These are phyloP conservation scores for Xerocomus minutiporus DNA, from an alignment of 1,284 basidiomycete genomes.

Conservation along the genomic window DNA sequence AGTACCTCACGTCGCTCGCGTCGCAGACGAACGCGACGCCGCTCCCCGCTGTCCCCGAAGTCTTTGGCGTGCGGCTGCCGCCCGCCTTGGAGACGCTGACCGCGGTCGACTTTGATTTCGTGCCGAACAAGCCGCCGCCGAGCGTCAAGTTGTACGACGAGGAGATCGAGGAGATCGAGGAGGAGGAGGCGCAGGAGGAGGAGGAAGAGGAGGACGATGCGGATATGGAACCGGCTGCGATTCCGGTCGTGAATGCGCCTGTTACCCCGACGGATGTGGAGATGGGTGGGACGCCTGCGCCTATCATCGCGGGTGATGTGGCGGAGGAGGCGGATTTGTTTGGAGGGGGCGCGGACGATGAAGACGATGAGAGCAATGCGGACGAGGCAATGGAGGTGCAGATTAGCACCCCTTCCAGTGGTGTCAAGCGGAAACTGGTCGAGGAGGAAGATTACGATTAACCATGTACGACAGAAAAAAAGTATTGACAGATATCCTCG, in stretches of 20 bases:
- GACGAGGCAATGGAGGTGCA: slow-evolving; percentile 69
- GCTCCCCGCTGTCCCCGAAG: slow-evolving; percentile 89
- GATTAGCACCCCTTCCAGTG: slow-evolving; percentile 50
- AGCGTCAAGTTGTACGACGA: slow-evolving; percentile 71
- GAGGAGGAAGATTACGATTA: slow-evolving; percentile 84
- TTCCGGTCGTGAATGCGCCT: slow-evolving; percentile 33
- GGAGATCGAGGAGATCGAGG: slow-evolving; percentile 71
- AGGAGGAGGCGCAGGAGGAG: slow-evolving; percentile 47
- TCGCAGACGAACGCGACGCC: slow-evolving; percentile 87
- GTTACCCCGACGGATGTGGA: slow-evolving; percentile 61
- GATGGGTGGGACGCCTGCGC: slow-evolving; percentile 45
- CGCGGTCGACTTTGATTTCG: slow-evolving; percentile 87
- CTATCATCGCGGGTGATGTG: slow-evolving; percentile 37
- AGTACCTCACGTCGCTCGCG: slow-evolving; percentile 89
- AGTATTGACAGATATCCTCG: not conserved
- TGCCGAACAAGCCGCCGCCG: slow-evolving; percentile 81
- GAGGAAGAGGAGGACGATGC: slow-evolving; percentile 54
- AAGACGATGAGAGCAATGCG: slow-evolving; percentile 58
- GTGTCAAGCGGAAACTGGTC: slow-evolving; percentile 70
- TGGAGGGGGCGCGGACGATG: slow-evolving; percentile 61
- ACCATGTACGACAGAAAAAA: slow-evolving; percentile 4
- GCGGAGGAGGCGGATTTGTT: slow-evolving; percentile 61
- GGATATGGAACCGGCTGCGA: slow-evolving; percentile 56
- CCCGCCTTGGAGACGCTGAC: slow-evolving; percentile 80
- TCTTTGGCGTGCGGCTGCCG: slow-evolving; percentile 90